Conservation (phyloP, 352 stramenopile genomes). For the Thraustochytrium sp. region DNA sequence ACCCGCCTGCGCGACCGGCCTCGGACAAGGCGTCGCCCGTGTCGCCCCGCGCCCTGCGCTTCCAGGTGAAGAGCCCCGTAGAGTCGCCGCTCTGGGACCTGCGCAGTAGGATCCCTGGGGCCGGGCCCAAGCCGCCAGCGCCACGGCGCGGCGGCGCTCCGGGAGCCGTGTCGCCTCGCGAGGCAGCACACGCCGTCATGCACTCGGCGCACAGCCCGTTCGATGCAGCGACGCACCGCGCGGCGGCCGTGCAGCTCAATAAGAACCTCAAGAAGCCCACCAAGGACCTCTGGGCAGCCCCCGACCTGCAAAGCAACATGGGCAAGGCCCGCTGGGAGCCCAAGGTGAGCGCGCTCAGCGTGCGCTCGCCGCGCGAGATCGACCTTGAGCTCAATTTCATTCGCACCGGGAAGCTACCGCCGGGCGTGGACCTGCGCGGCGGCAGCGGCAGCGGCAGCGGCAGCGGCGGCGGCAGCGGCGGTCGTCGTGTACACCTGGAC, state of each 20-base stretch:
- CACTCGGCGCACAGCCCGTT: slow-evolving; percentile 8
- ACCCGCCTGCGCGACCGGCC: neutral
- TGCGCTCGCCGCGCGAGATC: neutral
- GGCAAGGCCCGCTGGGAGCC: slow-evolving; percentile 4
- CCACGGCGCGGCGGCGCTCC: neutral
- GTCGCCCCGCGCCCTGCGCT: neutral
- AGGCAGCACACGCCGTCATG: neutral
- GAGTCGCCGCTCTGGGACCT: slow-evolving; percentile 28
- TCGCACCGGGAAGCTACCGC: neutral
- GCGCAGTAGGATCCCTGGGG: neutral
- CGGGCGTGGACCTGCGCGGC: too few relatives aligned
- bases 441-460: too few relatives aligned
- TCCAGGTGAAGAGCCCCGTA: neutral
- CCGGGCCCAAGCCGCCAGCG: neutral
- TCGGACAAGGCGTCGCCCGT: neutral
- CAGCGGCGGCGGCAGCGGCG: too few relatives aligned
- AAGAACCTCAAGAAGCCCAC: neutral
- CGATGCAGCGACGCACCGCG: neutral
- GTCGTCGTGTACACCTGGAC: too few relatives aligned
- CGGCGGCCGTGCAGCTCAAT: neutral
- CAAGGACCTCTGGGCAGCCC: neutral
- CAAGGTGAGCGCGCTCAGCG: slow-evolving; percentile 2
- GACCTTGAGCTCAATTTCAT: slow-evolving; percentile 9
- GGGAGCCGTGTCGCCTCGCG: neutral
- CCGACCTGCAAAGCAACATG: slow-evolving; percentile 18